phyloP scores from a whole-genome alignment of 2,329 filamentous ascomycete genomes.

The Phialophora tarda region DNA sequence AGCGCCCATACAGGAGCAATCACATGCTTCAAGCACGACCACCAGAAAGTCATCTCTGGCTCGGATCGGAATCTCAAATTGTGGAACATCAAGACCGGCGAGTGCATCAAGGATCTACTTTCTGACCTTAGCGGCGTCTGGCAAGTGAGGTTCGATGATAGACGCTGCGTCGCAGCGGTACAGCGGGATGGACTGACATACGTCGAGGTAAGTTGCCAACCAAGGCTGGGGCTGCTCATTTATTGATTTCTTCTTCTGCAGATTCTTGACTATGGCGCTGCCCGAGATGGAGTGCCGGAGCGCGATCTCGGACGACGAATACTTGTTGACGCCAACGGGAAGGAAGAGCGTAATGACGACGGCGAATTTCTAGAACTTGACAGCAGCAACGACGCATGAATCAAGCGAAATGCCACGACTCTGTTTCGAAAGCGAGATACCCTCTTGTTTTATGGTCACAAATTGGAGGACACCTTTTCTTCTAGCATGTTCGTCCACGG shows the following conservation, averaged over 20 bases:
- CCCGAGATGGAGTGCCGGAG: slow-evolving; percentile 80
- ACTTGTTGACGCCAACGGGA: slow-evolving; percentile 52
- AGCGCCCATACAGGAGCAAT: slow-evolving; percentile 96
- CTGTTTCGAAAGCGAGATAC: slow-evolving; percentile 10
- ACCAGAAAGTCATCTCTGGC: slow-evolving; percentile 93
- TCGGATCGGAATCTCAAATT: slow-evolving; percentile 96
- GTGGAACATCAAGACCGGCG: slow-evolving; percentile 93
- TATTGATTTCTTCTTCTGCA: slow-evolving; percentile 50
- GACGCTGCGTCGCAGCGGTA: slow-evolving; percentile 93
- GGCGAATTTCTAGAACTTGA: slow-evolving; percentile 33
- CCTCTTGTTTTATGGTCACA: slow-evolving; percentile 6
- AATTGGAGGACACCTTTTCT: neutral
- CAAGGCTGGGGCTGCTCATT: slow-evolving; percentile 7
- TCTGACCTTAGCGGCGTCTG: slow-evolving; percentile 96
- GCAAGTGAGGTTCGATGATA: slow-evolving; percentile 97
- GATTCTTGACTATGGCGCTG: slow-evolving; percentile 97
- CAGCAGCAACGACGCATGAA: slow-evolving; percentile 24
- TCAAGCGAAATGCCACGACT: neutral
- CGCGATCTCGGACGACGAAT: slow-evolving; percentile 81
- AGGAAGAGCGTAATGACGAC: slow-evolving; percentile 43
- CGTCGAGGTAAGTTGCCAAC: slow-evolving; percentile 73
- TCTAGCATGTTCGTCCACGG: neutral
- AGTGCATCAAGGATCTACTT: slow-evolving; percentile 89
- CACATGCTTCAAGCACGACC: slow-evolving; percentile 98
- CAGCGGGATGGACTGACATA: slow-evolving; percentile 92